Conservation (phyloP, 441 rosid species). For the Dalechampia spathulata region DNA sequence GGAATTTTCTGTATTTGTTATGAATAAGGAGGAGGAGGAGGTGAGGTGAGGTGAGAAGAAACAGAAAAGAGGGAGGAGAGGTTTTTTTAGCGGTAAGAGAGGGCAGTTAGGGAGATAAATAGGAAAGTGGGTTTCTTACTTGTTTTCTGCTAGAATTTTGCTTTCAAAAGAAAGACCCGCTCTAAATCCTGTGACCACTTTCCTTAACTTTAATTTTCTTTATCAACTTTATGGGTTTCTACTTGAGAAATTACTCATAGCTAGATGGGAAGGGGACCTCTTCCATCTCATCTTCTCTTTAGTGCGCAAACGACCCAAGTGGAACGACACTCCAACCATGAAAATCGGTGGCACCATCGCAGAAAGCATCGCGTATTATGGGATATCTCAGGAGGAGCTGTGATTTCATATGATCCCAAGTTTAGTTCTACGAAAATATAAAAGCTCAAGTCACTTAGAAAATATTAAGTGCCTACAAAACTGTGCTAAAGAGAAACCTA, state of each 20-base stretch:
- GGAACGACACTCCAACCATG: too few species aligned
- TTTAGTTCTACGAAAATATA: too few species aligned
- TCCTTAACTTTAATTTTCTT: constrained; percentile 15
- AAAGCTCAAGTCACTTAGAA: too few species aligned
- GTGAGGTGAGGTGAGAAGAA: constrained; percentile 14
- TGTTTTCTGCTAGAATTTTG: constrained; percentile 10
- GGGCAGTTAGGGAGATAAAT: constrained; percentile 42
- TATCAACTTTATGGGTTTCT: constrained; percentile 26
- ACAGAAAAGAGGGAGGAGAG: constrained; percentile 10
- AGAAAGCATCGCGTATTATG: too few species aligned
- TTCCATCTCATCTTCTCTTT: background rate
- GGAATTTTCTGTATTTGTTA: constrained; percentile 14
- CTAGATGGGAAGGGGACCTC: constrained; percentile 22
- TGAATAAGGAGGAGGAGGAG: constrained; percentile 3
- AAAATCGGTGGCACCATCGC: too few species aligned
- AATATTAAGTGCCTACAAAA: too few species aligned
- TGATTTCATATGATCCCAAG: too few species aligned
- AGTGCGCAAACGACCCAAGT: constrained; percentile 3
- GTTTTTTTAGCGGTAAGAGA: constrained; percentile 27
- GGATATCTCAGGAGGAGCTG: too few species aligned
- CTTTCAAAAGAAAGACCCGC: constrained; percentile 57
- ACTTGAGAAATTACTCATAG: constrained; percentile 20
- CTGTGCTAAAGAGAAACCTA: too few species aligned
- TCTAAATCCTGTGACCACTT: constrained; percentile 55
- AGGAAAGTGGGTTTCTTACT: constrained; percentile 44